phyloP scores from a whole-genome alignment of 1,284 basidiomycete genomes.

The Hemileia vastatrix region DNA sequence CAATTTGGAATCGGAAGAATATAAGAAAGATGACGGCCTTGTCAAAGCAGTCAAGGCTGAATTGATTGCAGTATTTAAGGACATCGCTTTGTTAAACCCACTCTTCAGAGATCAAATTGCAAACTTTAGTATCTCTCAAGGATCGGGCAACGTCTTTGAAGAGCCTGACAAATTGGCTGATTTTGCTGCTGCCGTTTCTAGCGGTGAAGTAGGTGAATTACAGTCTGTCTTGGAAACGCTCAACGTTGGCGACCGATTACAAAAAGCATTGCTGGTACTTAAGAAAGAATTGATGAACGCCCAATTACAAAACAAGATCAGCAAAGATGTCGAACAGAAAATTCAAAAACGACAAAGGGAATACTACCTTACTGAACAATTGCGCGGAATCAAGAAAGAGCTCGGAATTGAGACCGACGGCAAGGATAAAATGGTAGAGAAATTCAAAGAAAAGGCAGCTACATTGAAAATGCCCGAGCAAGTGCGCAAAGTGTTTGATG shows the following conservation, averaged over 20 bases:
- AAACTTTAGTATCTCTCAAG: conserved; percentile 90
- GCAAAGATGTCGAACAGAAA: conserved; percentile 87
- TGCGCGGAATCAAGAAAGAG: conserved; percentile 98
- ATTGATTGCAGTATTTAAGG: conserved; percentile 96
- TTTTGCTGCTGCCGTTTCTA: conserved; percentile 91
- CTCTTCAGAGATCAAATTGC: conserved; percentile 97
- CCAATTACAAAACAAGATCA: conserved; percentile 87
- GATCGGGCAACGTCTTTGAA: conserved; percentile 93
- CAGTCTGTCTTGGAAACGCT: conserved; percentile 87
- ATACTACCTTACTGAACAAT: conserved; percentile 96
- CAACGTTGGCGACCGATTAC: conserved; percentile 75
- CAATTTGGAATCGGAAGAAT: conserved; percentile 66
- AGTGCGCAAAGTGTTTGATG: conserved; percentile 90
- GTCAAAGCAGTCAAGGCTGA: conserved; percentile 93
- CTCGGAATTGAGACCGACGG: conserved; percentile 94
- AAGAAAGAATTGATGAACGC: conserved; percentile 99
- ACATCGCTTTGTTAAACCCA: conserved; percentile 92
- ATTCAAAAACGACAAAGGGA: conserved; percentile 95
- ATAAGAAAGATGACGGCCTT: conserved; percentile 85
- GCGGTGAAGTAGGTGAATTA: conserved; percentile 48
- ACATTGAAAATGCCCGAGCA: conserved; percentile 82
- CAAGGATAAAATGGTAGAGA: conserved; percentile 93
- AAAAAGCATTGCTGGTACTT: conserved; percentile 80
- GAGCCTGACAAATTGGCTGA: conserved; percentile 97
- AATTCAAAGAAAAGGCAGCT: conserved; percentile 84